phyloP scores from a whole-genome alignment of 495 filamentous ascomycete species.

The Amorphotheca resinae region DNA sequence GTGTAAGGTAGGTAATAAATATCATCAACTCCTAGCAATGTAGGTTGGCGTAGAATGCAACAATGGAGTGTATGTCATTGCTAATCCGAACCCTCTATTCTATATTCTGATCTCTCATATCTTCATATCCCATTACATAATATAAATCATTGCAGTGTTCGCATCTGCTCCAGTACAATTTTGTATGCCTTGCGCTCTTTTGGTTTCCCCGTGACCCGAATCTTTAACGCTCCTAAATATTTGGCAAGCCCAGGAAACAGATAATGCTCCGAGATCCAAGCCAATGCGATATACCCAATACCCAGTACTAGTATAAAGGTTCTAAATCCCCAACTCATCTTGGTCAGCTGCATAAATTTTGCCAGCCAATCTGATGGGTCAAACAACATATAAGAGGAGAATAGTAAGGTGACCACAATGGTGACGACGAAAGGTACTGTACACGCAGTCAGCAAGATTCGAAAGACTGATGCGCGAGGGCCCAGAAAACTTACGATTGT shows the following conservation, averaged over 20 bases:
- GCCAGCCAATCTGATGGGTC: constrained; percentile 54
- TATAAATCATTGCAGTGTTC: constrained; percentile 19
- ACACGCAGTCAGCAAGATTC: background rate
- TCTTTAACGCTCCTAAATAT: constrained; percentile 45
- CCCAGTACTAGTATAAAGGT: constrained; percentile 56
- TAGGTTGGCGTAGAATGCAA: too few species aligned
- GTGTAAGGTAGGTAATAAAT: too few species aligned
- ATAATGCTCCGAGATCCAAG: constrained; percentile 58
- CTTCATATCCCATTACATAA: background rate
- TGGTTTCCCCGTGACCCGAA: constrained; percentile 37
- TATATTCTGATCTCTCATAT: background rate
- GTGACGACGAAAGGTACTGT: constrained; percentile 73
- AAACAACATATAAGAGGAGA: constrained; percentile 68
- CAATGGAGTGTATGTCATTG: too few species aligned
- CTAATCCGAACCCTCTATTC: background rate
- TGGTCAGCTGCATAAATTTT: constrained; percentile 75
- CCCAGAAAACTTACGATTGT: constrained; percentile 51
- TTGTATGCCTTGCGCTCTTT: constrained; percentile 89
- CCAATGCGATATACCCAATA: constrained; percentile 46
- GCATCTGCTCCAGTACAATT: constrained; percentile 61
- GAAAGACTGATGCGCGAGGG: background rate
- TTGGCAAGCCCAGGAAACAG: constrained; percentile 61
- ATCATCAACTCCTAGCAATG: too few species aligned
- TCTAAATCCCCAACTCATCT: constrained; percentile 57
- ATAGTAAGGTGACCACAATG: constrained; percentile 48